Conservation (phyloP, 2,329 filamentous ascomycete species). For the Westerdykella aurantiaca region DNA sequence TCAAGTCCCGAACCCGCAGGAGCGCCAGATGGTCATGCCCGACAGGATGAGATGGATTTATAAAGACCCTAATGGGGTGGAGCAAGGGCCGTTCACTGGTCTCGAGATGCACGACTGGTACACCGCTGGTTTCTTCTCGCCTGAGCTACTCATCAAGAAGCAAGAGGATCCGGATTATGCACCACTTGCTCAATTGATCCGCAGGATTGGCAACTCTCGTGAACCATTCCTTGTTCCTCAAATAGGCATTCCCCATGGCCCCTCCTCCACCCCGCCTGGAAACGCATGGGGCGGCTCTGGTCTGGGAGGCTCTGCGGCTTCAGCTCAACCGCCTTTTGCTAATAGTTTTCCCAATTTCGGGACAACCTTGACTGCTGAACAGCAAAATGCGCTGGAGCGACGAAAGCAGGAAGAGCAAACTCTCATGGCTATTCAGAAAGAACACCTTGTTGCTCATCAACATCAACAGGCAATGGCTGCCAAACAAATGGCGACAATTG, state of each 20-base stretch:
- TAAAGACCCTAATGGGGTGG: slow-evolving; percentile 83
- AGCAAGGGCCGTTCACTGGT: slow-evolving; percentile 91
- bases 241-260: slow-evolving; percentile 88
- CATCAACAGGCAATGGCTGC: slow-evolving; percentile 72
- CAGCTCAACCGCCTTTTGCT: slow-evolving; percentile 73
- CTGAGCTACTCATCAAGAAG: slow-evolving; percentile 91
- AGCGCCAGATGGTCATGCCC: slow-evolving; percentile 96
- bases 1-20: slow-evolving; percentile 63
- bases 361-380: slow-evolving; percentile 90
- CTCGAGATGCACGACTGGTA: slow-evolving; percentile 99
- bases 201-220: slow-evolving; percentile 92
- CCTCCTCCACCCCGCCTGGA: slow-evolving; percentile 50
- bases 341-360: slow-evolving; percentile 94
- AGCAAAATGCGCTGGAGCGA: slow-evolving; percentile 94
- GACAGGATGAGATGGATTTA: slow-evolving; percentile 99
- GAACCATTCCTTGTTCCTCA: slow-evolving; percentile 97
- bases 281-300: slow-evolving; percentile 40
- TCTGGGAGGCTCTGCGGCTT: slow-evolving; percentile 36
- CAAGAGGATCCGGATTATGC: slow-evolving; percentile 92
- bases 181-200: slow-evolving; percentile 86
- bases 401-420: slow-evolving; percentile 98
- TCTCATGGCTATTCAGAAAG: slow-evolving; percentile 90
- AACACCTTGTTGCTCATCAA: slow-evolving; percentile 84
- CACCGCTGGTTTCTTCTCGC: slow-evolving; percentile 95
- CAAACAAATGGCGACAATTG: slow-evolving; percentile 58